Conservation (phyloP, 768 basidiomycete genomes). For the Suillus americanus region DNA sequence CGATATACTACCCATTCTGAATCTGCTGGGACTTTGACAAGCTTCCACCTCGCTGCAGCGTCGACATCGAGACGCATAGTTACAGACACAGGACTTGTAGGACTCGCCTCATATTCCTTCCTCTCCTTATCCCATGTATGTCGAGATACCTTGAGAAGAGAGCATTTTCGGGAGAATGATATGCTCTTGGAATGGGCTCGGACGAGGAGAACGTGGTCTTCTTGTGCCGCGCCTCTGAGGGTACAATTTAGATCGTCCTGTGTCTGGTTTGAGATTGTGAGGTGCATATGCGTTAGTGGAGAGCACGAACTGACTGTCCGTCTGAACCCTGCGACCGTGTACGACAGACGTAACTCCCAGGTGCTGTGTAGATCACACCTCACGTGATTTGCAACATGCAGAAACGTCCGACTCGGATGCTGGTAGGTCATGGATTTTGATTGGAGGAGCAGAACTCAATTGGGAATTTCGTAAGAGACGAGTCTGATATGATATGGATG, state of each 20-base stretch:
- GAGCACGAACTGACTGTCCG: not conserved
- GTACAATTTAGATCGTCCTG: conserved; percentile 23
- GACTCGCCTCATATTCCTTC: conserved; percentile 17
- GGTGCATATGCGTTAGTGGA: conserved; percentile 18
- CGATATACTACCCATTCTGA: conserved; percentile 62
- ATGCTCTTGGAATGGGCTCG: conserved; percentile 24
- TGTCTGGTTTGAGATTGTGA: conserved; percentile 40
- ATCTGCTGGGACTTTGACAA: conserved; percentile 38
- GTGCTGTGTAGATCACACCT: not conserved
- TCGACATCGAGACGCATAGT: conserved; percentile 22
- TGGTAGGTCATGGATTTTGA: not conserved
- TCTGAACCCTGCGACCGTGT: not conserved
- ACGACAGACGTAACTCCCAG: not conserved
- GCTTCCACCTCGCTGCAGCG: conserved; percentile 44
- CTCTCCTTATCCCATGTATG: conserved; percentile 15
- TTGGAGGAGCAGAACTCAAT: not conserved
- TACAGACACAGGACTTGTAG: conserved; percentile 13
- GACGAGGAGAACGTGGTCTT: conserved; percentile 16
- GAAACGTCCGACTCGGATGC: not conserved
- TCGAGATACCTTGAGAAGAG: conserved; percentile 18
- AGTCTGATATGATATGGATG: not conserved
- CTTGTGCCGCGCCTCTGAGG: conserved; percentile 4
- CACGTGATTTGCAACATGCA: not conserved
- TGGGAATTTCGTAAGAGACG: not conserved
- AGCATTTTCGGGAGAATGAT: conserved; percentile 19